Percentiles rank a stretch among this genome's conserved stretches.
phyloP scores from a whole-genome alignment of 148 eudicot genomes.

The Vaccinium macrocarpon region DNA sequence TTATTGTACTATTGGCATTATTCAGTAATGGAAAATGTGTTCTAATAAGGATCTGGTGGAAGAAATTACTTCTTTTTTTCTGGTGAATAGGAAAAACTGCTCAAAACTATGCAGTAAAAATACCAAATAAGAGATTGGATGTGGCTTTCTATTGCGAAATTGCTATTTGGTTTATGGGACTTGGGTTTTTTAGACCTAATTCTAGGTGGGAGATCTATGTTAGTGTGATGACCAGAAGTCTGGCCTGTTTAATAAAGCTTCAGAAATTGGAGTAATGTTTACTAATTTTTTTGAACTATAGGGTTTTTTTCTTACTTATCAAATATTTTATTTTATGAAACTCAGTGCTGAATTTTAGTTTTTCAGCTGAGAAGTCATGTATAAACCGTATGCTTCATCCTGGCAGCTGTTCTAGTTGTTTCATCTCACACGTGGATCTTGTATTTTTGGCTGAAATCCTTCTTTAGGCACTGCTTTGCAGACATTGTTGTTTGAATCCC shows the following conservation, averaged over 20 bases:
- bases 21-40: not conserved
- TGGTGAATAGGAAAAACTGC: not conserved
- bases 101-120: not conserved
- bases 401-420: not conserved
- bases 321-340: not conserved
- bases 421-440: not conserved
- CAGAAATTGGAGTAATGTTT: not conserved
- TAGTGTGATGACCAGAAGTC: not conserved
- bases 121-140: not conserved
- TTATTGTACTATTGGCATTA: not conserved
- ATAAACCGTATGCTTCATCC: conserved; percentile 6
- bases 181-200: not conserved
- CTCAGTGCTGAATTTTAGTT: not conserved
- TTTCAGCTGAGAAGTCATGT: conserved; percentile 16
- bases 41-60: not conserved
- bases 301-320: no score
- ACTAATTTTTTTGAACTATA: not conserved
- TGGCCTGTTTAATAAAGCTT: not conserved
- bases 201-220: not conserved
- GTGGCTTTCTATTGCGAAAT: not conserved
- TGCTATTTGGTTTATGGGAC: not conserved
- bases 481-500: not conserved
- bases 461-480: not conserved
- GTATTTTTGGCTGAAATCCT: conserved; percentile 8
- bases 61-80: not conserved